These are phyloP conservation scores for Schrenkiella parvula DNA, from an alignment of 345 rosid species.

Conservation along the genomic window DNA sequence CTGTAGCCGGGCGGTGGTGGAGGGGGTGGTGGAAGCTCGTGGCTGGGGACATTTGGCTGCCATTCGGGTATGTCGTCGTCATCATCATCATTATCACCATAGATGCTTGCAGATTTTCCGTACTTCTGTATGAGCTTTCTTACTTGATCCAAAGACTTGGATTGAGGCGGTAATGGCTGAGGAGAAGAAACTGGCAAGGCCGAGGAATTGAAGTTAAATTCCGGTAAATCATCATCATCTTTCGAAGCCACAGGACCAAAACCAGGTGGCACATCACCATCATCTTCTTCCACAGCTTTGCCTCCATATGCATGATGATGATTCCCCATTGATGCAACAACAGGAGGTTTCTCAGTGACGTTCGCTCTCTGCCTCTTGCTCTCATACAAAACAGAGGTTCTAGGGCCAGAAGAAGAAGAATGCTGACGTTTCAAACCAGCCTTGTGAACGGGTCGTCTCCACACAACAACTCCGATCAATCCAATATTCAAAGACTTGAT, in stretches of 20 bases:
- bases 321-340: slow-evolving; percentile 1
- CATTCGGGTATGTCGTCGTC: slow-evolving; percentile 97
- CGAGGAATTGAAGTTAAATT: slow-evolving; percentile 53
- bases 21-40: slow-evolving; percentile 27
- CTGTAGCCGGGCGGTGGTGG: slow-evolving; percentile 27
- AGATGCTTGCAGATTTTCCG: slow-evolving; percentile 48
- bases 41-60: slow-evolving; percentile 52
- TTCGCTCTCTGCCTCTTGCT: slow-evolving; percentile 22
- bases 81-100: slow-evolving; percentile 51
- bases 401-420: slow-evolving; percentile 3
- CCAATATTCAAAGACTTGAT: slow-evolving; percentile 64
- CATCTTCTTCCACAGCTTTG: slow-evolving; percentile 17
- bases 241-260: slow-evolving; percentile 61
- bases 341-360: slow-evolving; percentile 18
- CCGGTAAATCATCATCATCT: slow-evolving; percentile 93
- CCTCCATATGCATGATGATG: slow-evolving; percentile 13
- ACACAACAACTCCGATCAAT: slow-evolving; percentile 89
- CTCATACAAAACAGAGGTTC: slow-evolving; percentile 12
- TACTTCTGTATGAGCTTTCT: slow-evolving; percentile 86
- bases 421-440: slow-evolving; percentile 23
- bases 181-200: slow-evolving; percentile 21
- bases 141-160: slow-evolving; percentile 45
- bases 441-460: slow-evolving; percentile 62
- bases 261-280: slow-evolving; percentile 88
- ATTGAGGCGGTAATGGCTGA: slow-evolving; percentile 11